Conservation (phyloP, 2,329 filamentous ascomycete species). For the Beauveria caledonica region DNA sequence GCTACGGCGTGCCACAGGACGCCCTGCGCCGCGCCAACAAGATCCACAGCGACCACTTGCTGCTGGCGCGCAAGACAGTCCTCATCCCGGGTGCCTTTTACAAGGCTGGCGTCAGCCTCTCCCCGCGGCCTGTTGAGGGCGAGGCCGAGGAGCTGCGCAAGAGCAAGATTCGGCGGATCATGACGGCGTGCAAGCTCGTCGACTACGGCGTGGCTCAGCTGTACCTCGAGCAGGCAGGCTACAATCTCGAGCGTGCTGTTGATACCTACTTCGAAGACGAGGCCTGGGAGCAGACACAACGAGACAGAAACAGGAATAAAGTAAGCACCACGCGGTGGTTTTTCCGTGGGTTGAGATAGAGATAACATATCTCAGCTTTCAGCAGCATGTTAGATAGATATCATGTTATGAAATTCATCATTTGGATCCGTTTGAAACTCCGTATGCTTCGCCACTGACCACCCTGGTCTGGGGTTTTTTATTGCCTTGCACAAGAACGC, state of each 20-base stretch:
- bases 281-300: conserved; percentile 64
- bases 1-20: conserved; percentile 59
- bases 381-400: background rate
- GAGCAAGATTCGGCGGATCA: conserved; percentile 63
- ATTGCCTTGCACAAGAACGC: conserved; percentile 24
- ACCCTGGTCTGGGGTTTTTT: background rate
- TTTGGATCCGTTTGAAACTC: conserved; percentile 17
- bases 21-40: conserved; percentile 60
- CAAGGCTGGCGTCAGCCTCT: conserved; percentile 57
- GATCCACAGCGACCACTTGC: conserved; percentile 61
- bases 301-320: conserved; percentile 30
- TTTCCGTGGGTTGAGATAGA: background rate
- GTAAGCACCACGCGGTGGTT: background rate
- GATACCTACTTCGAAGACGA: conserved; percentile 62
- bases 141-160: conserved; percentile 68
- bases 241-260: conserved; percentile 58
- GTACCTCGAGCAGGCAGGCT: conserved; percentile 63
- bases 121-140: conserved; percentile 61
- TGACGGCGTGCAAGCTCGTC: conserved; percentile 68
- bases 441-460: conserved; percentile 15
- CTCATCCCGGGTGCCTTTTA: conserved; percentile 65
- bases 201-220: conserved; percentile 70
- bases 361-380: background rate
- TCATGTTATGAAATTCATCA: conserved; percentile 14
- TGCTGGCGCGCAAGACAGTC: conserved; percentile 60